Conservation (phyloP, 2,329 filamentous ascomycete species). For the Westerdykella aurantiaca region DNA sequence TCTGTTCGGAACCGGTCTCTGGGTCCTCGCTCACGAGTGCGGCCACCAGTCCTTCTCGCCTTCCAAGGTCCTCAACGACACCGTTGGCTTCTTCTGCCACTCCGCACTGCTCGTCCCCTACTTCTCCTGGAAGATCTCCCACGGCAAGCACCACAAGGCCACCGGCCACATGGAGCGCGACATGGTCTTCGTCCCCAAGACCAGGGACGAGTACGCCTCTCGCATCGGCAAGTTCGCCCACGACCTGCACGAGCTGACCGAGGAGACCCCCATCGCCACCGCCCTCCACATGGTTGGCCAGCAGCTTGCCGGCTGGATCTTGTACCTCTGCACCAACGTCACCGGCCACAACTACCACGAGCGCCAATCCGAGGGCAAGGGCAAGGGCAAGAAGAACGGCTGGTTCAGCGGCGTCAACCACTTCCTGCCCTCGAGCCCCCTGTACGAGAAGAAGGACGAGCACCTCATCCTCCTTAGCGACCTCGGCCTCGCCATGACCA, state of each 20-base stretch:
- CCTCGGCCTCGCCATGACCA: conserved; percentile 61
- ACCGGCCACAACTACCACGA: conserved; percentile 96
- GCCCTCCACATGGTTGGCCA: conserved; percentile 68
- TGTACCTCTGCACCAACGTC: conserved; percentile 86
- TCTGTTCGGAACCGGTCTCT: conserved; percentile 86
- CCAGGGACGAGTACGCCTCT: conserved; percentile 71
- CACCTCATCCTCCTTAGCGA: conserved; percentile 83
- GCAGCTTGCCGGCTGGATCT: conserved; percentile 87
- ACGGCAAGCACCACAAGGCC: conserved; percentile 99
- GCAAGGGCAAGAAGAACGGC: conserved; percentile 87
- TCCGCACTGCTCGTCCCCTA: conserved; percentile 87
- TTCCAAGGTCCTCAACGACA: conserved; percentile 86
- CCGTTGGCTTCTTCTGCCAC: conserved; percentile 87
- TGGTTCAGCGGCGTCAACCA: conserved; percentile 80
- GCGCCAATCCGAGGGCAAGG: conserved; percentile 85
- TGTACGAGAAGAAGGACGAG: conserved; percentile 89
- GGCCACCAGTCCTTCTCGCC: conserved; percentile 94
- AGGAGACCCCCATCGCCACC: conserved; percentile 88
- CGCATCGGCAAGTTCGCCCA: conserved; percentile 69
- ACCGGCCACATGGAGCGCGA: conserved; percentile 96
- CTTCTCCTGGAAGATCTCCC: conserved; percentile 99
- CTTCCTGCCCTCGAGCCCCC: conserved; percentile 79
- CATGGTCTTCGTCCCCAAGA: conserved; percentile 98
- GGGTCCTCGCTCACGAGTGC: conserved; percentile 97
- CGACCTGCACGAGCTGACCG: conserved; percentile 80